These are phyloP conservation scores for Rhytidhysteron rufulum DNA, from an alignment of 2,329 filamentous ascomycete species.

Conservation along the genomic window DNA sequence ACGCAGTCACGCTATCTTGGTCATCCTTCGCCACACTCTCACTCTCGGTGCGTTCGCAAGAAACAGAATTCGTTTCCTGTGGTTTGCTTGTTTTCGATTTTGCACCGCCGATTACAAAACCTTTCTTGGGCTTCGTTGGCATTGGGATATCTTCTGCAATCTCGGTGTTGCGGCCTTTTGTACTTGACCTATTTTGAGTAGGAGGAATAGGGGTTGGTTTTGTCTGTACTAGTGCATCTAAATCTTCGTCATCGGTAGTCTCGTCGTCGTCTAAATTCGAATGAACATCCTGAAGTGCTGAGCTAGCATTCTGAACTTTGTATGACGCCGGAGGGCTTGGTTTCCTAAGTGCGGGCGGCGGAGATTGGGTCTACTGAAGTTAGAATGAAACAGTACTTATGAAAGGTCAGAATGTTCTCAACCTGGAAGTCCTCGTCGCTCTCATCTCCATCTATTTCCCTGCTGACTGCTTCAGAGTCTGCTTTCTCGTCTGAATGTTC, in stretches of 20 bases:
- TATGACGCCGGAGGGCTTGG: neutral
- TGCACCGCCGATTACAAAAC: slow-evolving; percentile 26
- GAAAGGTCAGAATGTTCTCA: slow-evolving; percentile 4
- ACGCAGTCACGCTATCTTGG: no score
- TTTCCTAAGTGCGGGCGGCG: slow-evolving; percentile 15
- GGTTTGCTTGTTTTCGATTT: slow-evolving; percentile 17
- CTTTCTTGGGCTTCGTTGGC: slow-evolving; percentile 17
- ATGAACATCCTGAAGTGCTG: neutral
- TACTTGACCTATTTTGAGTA: neutral
- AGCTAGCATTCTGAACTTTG: neutral
- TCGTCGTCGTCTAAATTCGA: slow-evolving; percentile 18
- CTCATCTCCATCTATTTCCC: slow-evolving; percentile 16
- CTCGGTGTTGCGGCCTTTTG: neutral
- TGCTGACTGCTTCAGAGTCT: slow-evolving; percentile 2
- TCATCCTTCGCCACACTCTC: no score
- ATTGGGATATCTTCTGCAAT: neutral
- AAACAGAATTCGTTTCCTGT: no score
- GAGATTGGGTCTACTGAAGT: slow-evolving; percentile 14
- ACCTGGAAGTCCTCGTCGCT: slow-evolving; percentile 33
- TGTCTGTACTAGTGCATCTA: slow-evolving; percentile 29
- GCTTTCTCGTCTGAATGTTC: slow-evolving; percentile 25
- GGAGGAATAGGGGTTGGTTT: no score
- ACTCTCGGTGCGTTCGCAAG: no score
- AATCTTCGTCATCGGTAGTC: slow-evolving; percentile 38
- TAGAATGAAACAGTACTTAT: neutral